These are phyloP conservation scores for Candida morakotiae DNA, from an alignment of 805 yeast genomes.

Conservation along the genomic window DNA sequence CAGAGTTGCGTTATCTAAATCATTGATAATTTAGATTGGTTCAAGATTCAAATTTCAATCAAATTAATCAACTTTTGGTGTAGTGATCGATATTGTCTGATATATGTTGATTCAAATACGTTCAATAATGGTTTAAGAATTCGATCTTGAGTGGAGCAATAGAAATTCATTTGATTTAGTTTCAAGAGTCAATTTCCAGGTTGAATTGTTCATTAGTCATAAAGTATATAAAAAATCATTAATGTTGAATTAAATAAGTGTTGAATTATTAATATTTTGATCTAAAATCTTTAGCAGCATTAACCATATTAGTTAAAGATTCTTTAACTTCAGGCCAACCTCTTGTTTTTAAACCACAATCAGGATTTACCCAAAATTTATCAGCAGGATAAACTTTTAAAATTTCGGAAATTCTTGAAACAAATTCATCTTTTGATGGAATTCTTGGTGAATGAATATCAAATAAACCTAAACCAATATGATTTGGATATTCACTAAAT, in stretches of 20 bases:
- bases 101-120: no score
- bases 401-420: conserved; percentile 88
- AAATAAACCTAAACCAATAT: conserved; percentile 97
- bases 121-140: no score
- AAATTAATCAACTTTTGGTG: no score
- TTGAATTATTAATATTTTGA: conserved; percentile 35
- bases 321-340: conserved; percentile 97
- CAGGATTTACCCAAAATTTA: conserved; percentile 99
- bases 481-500: conserved; percentile 98
- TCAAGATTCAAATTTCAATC: no score
- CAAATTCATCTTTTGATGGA: conserved; percentile 96
- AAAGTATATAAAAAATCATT: conserved; percentile 24
- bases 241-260: conserved; percentile 49
- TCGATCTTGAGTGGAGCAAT: no score
- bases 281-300: conserved; percentile 92
- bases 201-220: conserved; percentile 4
- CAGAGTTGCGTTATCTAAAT: no score
- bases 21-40: no score
- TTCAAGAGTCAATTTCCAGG: no score
- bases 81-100: no score
- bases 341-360: conserved; percentile 99
- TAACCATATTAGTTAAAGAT: conserved; percentile 97
- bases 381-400: conserved; percentile 96
- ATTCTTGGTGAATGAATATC: conserved; percentile 99
- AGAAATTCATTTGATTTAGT: no score